Conservation (phyloP, 2,329 filamentous ascomycete genomes). For the Hymenoscyphus occultus region DNA sequence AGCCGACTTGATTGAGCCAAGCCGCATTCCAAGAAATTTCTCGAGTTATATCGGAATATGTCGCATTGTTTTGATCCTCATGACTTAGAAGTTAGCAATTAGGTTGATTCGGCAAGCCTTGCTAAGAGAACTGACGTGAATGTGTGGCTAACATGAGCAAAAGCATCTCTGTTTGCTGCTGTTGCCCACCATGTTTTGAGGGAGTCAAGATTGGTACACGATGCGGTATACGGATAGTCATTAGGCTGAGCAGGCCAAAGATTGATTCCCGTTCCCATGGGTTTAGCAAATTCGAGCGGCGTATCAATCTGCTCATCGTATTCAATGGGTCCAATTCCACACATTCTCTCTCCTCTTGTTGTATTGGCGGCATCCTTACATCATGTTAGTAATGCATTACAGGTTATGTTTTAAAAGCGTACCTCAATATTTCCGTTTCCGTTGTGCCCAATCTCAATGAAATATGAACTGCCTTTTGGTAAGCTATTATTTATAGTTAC, state of each 20-base stretch:
- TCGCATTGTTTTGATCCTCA: conserved; percentile 6
- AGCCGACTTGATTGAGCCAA: conserved; percentile 53
- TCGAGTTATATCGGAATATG: conserved; percentile 52
- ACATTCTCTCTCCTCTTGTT: conserved; percentile 18
- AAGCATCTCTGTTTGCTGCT: conserved; percentile 49
- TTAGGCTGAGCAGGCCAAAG: conserved; percentile 43
- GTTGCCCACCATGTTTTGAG: conserved; percentile 54
- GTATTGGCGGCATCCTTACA: conserved; percentile 27
- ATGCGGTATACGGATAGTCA: conserved; percentile 28
- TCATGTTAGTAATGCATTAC: background rate
- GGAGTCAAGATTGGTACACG: conserved; percentile 48
- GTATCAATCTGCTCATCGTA: conserved; percentile 46
- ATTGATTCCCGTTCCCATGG: conserved; percentile 48
- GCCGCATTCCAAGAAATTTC: conserved; percentile 60
- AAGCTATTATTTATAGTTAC: conserved; percentile 45
- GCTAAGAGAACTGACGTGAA: conserved; percentile 43
- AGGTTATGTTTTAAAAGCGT: background rate
- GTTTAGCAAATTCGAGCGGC: conserved; percentile 45
- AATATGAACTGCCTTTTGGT: conserved; percentile 50
- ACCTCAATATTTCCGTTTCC: conserved; percentile 51
- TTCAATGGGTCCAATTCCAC: conserved; percentile 40
- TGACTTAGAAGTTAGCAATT: conserved; percentile 44
- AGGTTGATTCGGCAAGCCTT: conserved; percentile 43
- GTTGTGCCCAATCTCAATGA: conserved; percentile 54
- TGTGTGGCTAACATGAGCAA: conserved; percentile 59